These are phyloP conservation scores for Daldinia childiae DNA, from an alignment of 495 filamentous ascomycete genomes.

Conservation along the genomic window DNA sequence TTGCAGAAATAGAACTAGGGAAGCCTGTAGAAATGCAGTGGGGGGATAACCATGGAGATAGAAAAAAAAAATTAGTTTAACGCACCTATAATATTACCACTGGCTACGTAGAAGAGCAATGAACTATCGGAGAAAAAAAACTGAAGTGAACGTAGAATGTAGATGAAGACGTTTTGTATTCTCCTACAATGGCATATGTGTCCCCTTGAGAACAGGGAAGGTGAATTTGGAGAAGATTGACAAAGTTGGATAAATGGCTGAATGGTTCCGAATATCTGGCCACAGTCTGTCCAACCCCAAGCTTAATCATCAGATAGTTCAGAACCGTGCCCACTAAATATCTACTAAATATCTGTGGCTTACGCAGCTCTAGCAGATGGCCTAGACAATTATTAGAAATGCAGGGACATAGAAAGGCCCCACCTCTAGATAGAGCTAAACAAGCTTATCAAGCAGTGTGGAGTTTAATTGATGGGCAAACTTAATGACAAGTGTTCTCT, in stretches of 20 bases:
- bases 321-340: conserved; percentile 3
- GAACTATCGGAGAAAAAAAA: conserved; percentile 14
- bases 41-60: background rate
- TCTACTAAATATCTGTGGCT: conserved; percentile 28
- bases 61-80: background rate
- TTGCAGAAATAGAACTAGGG: background rate
- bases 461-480: background rate
- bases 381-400: conserved; percentile 25
- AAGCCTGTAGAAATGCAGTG: background rate
- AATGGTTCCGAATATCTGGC: conserved; percentile 46
- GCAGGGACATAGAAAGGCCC: conserved; percentile 32
- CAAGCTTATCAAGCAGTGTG: conserved; percentile 1
- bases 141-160: conserved; percentile 23
- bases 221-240: conserved; percentile 42
- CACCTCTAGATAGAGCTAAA: conserved; percentile 14
- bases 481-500: conserved; percentile 48
- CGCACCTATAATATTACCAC: conserved; percentile 35
- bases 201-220: conserved; percentile 40
- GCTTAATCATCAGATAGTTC: conserved; percentile 41
- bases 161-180: conserved; percentile 34
- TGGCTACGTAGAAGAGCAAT: conserved; percentile 24
- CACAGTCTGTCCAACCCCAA: conserved; percentile 21
- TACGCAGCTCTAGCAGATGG: conserved; percentile 15
- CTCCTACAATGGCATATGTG: conserved; percentile 45
- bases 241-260: conserved; percentile 36